Evolutionary conservation across 2,329 filamentous ascomycete genomes (phyloP), one percentile per base, ranked within the genome.

Genomic region (Coleophoma eucalyptorum): DNA sequence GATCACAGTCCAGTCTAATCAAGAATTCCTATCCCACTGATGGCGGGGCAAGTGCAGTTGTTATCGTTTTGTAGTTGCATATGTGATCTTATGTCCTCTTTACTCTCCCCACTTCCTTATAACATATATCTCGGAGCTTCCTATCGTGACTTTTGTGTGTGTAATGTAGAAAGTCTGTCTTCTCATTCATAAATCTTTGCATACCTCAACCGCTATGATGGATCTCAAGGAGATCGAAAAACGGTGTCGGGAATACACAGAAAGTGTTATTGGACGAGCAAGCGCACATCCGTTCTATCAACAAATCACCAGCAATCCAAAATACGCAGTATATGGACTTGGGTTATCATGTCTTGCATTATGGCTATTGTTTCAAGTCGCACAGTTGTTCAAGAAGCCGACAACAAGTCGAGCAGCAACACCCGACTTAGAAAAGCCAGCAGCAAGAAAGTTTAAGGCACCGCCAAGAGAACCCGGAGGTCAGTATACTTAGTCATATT

Each of bases 401-500:
- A 49, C 50, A 44, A 19, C 45, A 19, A 55, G 35, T 19, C 48
- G 60, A 37, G 58, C 59, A 15, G 38, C 50, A 19, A 65, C 63
- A 12, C 62, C 63, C 38, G 61, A 62, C 44, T 49, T 66, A 45
- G 63, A 65, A 49, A 65, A 63, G 46, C 54, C 56, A n/a, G 51
- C 50, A 40, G 47, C 54, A 18, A 55, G 53, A 38, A 57, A 53
- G 10, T 59, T 58, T 42, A 66, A 65, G 50, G 54, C 58, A 7
- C 60, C 59, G 8, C n/a, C 50, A 31, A 60, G 63, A 51, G 57
- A 59, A 48, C 61, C 63, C 18, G 64, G 64, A 58, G 62, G 64
- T 64, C 33, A 15, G 58, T 53, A 31, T 18, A 19, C 16, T 42
- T 6, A 34, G 40, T 20, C 3, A 6, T n/a, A 19, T 40, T 18